A percentile compares a stretch with the other conserved stretches of the same genome.
Evolutionary conservation across 305 asterid genomes (phyloP).

Genomic region (Fraxinus paxiana): DNA sequence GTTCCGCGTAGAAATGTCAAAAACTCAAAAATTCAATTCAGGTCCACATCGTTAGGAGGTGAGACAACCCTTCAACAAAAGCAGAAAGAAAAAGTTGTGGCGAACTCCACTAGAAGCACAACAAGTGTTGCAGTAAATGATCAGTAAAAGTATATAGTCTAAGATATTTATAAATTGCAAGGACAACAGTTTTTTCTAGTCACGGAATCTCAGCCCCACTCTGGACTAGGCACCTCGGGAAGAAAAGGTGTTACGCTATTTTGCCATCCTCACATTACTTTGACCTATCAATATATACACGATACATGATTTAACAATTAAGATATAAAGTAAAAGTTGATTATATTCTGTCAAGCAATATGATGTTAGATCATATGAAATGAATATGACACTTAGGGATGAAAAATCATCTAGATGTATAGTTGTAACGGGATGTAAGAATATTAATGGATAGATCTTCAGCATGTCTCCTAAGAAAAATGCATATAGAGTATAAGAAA

Average conservation of each 20-base stretch:
- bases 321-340: not conserved
- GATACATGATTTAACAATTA: not conserved
- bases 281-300: not conserved
- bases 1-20: not conserved
- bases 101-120: not conserved
- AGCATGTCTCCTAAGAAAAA: not conserved
- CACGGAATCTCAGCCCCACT: not conserved
- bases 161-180: not conserved
- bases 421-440: not conserved
- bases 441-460: not conserved
- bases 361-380: not conserved
- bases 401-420: not conserved
- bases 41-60: not conserved
- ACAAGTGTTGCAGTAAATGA: not conserved
- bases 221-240: not conserved
- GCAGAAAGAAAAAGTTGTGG: not conserved
- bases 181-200: not conserved
- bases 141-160: not conserved
- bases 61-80: not conserved
- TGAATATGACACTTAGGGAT: not conserved
- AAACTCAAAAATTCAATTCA: too few relatives aligned
- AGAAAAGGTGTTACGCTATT: not conserved
- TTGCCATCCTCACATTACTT: not conserved
- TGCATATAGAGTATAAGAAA: too few relatives aligned
- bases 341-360: not conserved